Evolutionary conservation across 345 rosid genomes (phyloP), one percentile per base, ranked within the genome.

Genomic region (Populus ilicifolia): DNA sequence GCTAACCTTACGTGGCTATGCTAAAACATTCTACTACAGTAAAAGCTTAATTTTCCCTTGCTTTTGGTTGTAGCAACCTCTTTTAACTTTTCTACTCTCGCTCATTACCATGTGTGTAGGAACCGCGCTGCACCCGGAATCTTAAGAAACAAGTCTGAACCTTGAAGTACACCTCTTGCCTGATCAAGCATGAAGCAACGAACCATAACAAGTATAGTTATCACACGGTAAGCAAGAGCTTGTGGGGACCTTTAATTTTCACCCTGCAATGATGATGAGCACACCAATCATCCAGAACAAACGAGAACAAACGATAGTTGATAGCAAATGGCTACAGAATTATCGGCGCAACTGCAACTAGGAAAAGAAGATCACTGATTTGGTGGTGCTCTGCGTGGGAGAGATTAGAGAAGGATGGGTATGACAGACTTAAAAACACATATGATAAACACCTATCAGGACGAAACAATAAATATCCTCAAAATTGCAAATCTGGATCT

Each of bases 401-500:
- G 25, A 59, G 64, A 59, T 2, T 8, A 8, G 5, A 25, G 9
- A 9, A 9, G 14, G 29, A 59, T n/a, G 29, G 25, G 9, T 10
- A n/a, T 59, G 3, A 9, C 14, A 9, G 64, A 23, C 14, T 5
- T 5, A 4, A 10, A 3, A 44, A 23, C 54, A 70, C 16, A 27
- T 0, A 43, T 30, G 11, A 20, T 3, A 17, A 50, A 17, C 63
- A 16, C 10, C 38, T 6, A 50, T 4, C 54, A 16, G 48, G 33
- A 30, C 2, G 33, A 46, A 13, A 16, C 20, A 48, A 21, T 48
- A 33, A 75, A 67, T 18, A 50, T 67, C 64, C 43, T 67, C 72
- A 10, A 67, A 75, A 75, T 35, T 75, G 2, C 33, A 43, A 43
- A 48, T 75, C 78, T 30, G 44, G 39, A n/a, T 39, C 50, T 23